These are phyloP conservation scores for Calonectria crousiana DNA, from an alignment of 2,329 filamentous ascomycete species.

Conservation along the genomic window DNA sequence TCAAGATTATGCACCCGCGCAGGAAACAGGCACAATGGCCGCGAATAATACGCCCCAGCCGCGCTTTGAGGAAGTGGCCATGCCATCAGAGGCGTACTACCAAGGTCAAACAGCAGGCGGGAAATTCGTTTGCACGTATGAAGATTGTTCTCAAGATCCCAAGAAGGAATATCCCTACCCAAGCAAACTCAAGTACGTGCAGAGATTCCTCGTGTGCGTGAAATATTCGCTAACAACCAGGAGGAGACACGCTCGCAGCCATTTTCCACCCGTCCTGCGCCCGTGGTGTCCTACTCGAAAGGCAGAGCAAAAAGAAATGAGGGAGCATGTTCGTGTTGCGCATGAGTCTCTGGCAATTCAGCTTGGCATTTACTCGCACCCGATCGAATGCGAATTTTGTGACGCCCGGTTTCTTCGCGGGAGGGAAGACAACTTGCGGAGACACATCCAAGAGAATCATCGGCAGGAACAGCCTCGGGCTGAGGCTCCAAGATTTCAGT, in stretches of 20 bases:
- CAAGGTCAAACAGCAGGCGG: background rate
- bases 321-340: background rate
- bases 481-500: background rate
- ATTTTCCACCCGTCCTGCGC: constrained; percentile 2
- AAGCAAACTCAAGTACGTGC: constrained; percentile 3
- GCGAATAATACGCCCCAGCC: background rate
- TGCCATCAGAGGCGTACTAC: background rate
- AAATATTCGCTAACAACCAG: background rate
- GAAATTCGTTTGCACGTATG: background rate
- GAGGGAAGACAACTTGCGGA: constrained; percentile 4
- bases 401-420: background rate
- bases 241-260: constrained; percentile 18
- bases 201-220: background rate
- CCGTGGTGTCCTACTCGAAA: background rate
- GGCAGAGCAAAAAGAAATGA: constrained; percentile 16
- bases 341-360: background rate
- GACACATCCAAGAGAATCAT: background rate
- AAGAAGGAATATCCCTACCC: background rate
- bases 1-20: background rate
- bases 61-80: background rate
- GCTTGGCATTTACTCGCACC: background rate
- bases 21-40: background rate
- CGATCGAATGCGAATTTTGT: background rate
- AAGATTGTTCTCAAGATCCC: background rate
- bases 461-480: too few relatives aligned